phyloP scores from a whole-genome alignment of 257 asterid species.

The Mitragyna speciosa region DNA sequence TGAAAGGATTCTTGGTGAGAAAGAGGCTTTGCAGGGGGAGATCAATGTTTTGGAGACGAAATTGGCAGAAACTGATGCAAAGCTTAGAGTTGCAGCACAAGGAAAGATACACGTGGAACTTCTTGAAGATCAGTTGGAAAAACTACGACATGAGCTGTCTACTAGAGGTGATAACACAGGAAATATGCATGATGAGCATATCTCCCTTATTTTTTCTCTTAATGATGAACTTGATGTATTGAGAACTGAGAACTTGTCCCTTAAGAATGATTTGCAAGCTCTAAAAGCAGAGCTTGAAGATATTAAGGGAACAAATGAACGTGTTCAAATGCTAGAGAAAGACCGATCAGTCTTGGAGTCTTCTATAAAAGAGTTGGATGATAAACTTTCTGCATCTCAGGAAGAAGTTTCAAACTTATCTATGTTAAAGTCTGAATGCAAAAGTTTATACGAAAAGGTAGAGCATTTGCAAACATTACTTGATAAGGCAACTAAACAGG shows the following conservation, averaged over 20 bases:
- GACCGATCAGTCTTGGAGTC: slow-evolving; percentile 60
- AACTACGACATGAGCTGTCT: slow-evolving; percentile 53
- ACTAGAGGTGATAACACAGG: slow-evolving; percentile 42
- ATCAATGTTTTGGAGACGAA: slow-evolving; percentile 69
- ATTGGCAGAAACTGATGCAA: slow-evolving; percentile 85
- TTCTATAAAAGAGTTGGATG: slow-evolving; percentile 64
- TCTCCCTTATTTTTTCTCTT: slow-evolving; percentile 37
- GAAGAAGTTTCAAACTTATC: slow-evolving; percentile 65
- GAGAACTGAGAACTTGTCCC: slow-evolving; percentile 63
- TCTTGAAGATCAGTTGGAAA: slow-evolving; percentile 76
- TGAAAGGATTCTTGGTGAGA: slow-evolving; percentile 59
- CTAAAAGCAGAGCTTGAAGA: slow-evolving; percentile 56
- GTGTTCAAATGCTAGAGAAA: slow-evolving; percentile 63
- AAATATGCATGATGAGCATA: slow-evolving; percentile 31
- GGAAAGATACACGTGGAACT: slow-evolving; percentile 67
- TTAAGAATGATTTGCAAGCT: slow-evolving; percentile 64
- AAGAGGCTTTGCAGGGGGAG: slow-evolving; percentile 82
- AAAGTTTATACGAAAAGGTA: slow-evolving; percentile 62
- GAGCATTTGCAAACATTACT: slow-evolving; percentile 65
- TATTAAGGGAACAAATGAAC: slow-evolving; percentile 64
- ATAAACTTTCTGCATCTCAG: slow-evolving; percentile 66
- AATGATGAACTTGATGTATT: slow-evolving; percentile 58
- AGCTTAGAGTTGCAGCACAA: slow-evolving; percentile 78
- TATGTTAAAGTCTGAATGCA: slow-evolving; percentile 63
- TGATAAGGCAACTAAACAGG: slow-evolving; percentile 69